Conservation (phyloP, 2,329 filamentous ascomycete species). For the Phoma sp. region DNA sequence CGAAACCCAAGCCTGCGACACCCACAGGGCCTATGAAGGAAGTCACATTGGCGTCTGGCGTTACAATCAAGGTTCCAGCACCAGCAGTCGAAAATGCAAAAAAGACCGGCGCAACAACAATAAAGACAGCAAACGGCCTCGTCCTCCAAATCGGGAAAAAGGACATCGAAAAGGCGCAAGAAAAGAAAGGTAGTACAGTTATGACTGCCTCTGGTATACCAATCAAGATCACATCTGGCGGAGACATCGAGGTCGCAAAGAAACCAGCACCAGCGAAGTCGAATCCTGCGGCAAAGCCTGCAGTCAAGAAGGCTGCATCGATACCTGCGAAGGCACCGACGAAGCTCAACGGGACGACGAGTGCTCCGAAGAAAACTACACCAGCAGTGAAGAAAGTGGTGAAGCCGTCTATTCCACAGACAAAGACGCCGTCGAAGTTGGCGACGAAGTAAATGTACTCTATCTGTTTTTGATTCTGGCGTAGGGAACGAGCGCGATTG, state of each 20-base stretch:
- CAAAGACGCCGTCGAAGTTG: slow-evolving; percentile 6
- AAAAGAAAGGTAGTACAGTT: slow-evolving; percentile 34
- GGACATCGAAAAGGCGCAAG: slow-evolving; percentile 42
- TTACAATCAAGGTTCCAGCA: slow-evolving; percentile 45
- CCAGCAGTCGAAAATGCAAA: slow-evolving; percentile 41
- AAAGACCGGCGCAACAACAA: slow-evolving; percentile 32
- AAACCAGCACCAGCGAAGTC: slow-evolving; percentile 17
- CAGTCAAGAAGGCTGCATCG: slow-evolving; percentile 13
- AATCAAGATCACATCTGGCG: slow-evolving; percentile 42
- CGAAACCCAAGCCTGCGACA: slow-evolving; percentile 23
- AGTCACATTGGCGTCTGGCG: slow-evolving; percentile 39
- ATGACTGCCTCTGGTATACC: slow-evolving; percentile 43
- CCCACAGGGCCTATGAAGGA: slow-evolving; percentile 37
- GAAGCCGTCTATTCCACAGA: background rate
- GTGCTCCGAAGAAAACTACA: slow-evolving; percentile 8
- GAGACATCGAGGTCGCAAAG: slow-evolving; percentile 30
- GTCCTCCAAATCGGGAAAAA: slow-evolving; percentile 41
- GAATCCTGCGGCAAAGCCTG: background rate
- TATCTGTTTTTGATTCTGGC: background rate
- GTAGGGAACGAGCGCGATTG: slow-evolving; percentile 2
- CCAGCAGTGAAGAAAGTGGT: slow-evolving; percentile 1
- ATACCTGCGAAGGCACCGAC: slow-evolving; percentile 6
- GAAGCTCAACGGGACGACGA: background rate
- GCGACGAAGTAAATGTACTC: slow-evolving; percentile 6
- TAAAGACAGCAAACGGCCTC: slow-evolving; percentile 41